Percentiles rank a stretch among this genome's conserved stretches.
Conservation (phyloP, 352 stramenopile genomes). For the Aphanomyces astaci region DNA sequence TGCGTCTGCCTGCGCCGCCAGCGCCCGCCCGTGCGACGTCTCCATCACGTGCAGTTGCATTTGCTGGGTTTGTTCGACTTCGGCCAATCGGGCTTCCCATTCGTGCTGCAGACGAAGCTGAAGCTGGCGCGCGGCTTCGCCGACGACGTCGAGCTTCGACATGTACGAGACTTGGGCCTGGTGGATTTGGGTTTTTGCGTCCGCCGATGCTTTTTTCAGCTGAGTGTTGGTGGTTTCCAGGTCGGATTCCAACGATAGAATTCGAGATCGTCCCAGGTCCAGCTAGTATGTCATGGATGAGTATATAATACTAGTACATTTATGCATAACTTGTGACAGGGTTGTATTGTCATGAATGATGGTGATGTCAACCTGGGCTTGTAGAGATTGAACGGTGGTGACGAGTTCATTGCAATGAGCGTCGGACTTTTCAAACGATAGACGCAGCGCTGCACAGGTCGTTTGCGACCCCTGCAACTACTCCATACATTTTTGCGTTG, state of each 20-base stretch:
- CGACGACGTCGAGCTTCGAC: neutral
- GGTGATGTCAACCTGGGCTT: neutral
- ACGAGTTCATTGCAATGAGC: neutral
- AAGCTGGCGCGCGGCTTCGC: neutral
- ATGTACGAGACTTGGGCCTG: neutral
- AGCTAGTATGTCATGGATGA: neutral
- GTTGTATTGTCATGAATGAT: too few relatives aligned
- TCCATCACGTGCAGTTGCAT: neutral
- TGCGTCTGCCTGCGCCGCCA: neutral
- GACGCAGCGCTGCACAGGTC: neutral
- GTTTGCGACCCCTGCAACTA: neutral
- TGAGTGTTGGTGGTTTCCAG: neutral
- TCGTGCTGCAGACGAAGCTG: neutral
- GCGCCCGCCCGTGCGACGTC: neutral
- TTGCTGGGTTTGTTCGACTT: neutral
- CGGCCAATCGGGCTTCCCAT: neutral
- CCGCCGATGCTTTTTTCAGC: neutral
- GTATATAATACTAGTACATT: too few relatives aligned
- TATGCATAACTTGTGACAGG: too few relatives aligned
- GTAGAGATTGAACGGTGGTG: neutral
- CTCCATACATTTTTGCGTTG: neutral
- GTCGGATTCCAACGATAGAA: neutral
- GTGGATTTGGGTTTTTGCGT: neutral
- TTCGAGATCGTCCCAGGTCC: neutral
- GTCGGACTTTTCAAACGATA: neutral